phyloP scores from a whole-genome alignment of 768 basidiomycete species.

The Termitomyces sp. region DNA sequence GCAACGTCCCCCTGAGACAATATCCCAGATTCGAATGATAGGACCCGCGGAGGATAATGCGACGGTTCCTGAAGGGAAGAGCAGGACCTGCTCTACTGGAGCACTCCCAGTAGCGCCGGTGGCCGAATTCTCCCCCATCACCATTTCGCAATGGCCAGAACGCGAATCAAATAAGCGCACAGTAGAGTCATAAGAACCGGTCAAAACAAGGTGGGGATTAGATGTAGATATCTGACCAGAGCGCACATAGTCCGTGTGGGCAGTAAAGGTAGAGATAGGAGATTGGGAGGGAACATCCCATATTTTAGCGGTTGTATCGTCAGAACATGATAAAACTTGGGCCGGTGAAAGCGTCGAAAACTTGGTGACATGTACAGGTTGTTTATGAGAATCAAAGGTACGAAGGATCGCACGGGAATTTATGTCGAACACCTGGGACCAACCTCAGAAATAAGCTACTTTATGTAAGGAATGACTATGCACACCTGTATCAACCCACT shows the following conservation, averaged over 20 bases:
- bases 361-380: constrained; percentile 92
- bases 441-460: background rate
- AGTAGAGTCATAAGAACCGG: constrained; percentile 94
- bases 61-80: constrained; percentile 87
- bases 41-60: constrained; percentile 88
- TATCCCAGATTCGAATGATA: constrained; percentile 92
- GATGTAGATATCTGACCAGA: constrained; percentile 83
- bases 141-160: constrained; percentile 80
- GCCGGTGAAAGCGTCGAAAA: constrained; percentile 83
- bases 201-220: constrained; percentile 81
- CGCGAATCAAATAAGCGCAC: constrained; percentile 85
- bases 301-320: constrained; percentile 89
- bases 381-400: constrained; percentile 90
- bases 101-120: constrained; percentile 30
- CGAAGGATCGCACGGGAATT: constrained; percentile 91
- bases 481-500: constrained; percentile 79
- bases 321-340: constrained; percentile 90
- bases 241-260: constrained; percentile 95
- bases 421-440: constrained; percentile 83
- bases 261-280: constrained; percentile 70
- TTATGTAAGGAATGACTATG: background rate
- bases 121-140: constrained; percentile 53
- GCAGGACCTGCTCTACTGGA: constrained; percentile 90
- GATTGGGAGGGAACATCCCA: constrained; percentile 95
- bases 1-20: constrained; percentile 88